Conservation (phyloP, 2,329 filamentous ascomycete genomes). For the Cordyceps javanica region DNA sequence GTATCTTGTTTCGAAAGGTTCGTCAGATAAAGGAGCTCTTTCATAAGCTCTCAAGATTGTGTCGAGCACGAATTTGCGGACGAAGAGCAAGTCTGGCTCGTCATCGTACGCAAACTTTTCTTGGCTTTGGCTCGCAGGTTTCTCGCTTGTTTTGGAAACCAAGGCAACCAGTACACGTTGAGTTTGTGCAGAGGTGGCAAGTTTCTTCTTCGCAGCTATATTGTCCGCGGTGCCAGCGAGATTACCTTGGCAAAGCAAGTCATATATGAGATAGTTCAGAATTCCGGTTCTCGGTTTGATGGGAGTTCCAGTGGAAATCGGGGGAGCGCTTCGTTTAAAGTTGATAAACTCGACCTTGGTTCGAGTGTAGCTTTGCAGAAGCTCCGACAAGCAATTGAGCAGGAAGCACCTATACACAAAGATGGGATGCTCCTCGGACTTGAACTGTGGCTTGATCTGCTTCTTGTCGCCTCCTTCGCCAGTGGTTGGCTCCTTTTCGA, state of each 20-base stretch:
- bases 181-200: conserved; percentile 77
- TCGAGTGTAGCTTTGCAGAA: conserved; percentile 85
- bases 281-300: conserved; percentile 91
- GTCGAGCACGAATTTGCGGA: conserved; percentile 91
- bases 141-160: conserved; percentile 81
- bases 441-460: conserved; percentile 68
- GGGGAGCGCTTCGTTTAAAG: conserved; percentile 87
- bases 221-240: conserved; percentile 65
- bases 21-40: conserved; percentile 71
- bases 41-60: conserved; percentile 89
- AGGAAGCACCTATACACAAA: conserved; percentile 96
- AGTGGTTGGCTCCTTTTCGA: conserved; percentile 23
- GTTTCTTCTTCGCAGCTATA: conserved; percentile 73
- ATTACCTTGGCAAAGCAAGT: conserved; percentile 59
- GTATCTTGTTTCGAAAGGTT: conserved; percentile 80
- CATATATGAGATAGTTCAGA: conserved; percentile 86
- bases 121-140: conserved; percentile 49
- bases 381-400: conserved; percentile 83
- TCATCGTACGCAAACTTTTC: conserved; percentile 64
- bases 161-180: conserved; percentile 81
- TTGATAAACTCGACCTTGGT: conserved; percentile 99
- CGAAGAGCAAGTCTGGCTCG: conserved; percentile 79
- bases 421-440: conserved; percentile 86
- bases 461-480: conserved; percentile 55
- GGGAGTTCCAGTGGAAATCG: conserved; percentile 75